phyloP scores from a whole-genome alignment of 371 early-diverging fungal species.

The Lichtheimia ramosa region DNA sequence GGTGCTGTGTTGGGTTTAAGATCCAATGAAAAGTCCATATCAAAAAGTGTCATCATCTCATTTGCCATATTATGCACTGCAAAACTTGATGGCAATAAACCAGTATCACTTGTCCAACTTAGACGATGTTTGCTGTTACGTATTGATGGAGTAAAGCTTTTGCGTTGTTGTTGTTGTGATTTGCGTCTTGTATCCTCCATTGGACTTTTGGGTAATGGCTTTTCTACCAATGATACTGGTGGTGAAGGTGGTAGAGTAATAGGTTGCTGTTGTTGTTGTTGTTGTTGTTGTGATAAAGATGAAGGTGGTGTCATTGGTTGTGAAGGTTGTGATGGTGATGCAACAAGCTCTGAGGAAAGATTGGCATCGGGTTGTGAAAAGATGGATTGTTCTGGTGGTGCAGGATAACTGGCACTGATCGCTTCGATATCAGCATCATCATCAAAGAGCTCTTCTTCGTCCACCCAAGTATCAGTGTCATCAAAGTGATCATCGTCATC shows the following conservation, averaged over 20 bases:
- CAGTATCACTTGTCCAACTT: slow-evolving; percentile 30
- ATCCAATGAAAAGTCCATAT: slow-evolving; percentile 54
- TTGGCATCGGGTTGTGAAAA: slow-evolving; percentile 17
- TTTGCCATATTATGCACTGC: slow-evolving; percentile 29
- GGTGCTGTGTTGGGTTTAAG: slow-evolving; percentile 42
- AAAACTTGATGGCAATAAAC: slow-evolving; percentile 11
- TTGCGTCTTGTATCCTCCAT: not conserved
- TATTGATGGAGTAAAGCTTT: slow-evolving; percentile 14
- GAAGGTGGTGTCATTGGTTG: not conserved
- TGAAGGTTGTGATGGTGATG: not conserved
- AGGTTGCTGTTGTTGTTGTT: not conserved
- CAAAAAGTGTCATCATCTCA: slow-evolving; percentile 51
- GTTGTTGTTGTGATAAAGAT: too few relatives aligned
- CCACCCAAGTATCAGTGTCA: slow-evolving; percentile 24
- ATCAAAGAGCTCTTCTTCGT: not conserved
- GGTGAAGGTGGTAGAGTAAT: slow-evolving; percentile 21
- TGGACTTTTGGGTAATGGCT: slow-evolving; percentile 19
- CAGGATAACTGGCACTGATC: slow-evolving; percentile 6
- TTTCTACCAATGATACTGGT: slow-evolving; percentile 10
- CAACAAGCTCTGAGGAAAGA: slow-evolving; percentile 6
- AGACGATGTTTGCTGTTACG: slow-evolving; percentile 11
- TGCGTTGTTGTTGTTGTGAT: slow-evolving; percentile 12
- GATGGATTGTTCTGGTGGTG: slow-evolving; percentile 16
- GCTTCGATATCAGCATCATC: not conserved
- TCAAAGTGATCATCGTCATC: slow-evolving; percentile 22